Percentiles rank a stretch among this genome's conserved stretches.
Conservation (phyloP, 257 asterid species). For the Capsicum chinense region DNA sequence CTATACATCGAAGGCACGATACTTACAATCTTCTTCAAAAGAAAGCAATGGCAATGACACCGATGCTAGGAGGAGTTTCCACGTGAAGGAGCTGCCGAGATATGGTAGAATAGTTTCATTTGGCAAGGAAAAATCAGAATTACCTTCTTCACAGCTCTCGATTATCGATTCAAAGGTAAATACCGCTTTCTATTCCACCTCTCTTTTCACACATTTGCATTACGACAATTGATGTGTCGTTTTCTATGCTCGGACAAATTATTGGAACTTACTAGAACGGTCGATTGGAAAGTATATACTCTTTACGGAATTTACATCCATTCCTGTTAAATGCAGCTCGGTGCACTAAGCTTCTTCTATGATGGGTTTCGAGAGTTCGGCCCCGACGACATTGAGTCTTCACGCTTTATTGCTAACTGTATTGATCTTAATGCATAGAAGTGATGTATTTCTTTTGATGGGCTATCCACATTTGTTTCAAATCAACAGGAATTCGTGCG, state of each 20-base stretch:
- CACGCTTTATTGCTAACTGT: neutral
- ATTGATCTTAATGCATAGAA: neutral
- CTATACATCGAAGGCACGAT: neutral
- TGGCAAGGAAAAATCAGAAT: constrained; percentile 5
- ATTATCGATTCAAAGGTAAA: constrained; percentile 23
- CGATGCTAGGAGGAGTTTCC: constrained; percentile 26
- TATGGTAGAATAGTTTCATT: constrained; percentile 24
- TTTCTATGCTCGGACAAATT: neutral
- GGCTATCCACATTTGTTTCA: neutral
- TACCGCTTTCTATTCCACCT: neutral
- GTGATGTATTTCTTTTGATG: neutral
- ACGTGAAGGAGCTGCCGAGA: constrained; percentile 23
- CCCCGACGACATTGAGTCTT: neutral
- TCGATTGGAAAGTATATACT: neutral
- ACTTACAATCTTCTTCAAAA: constrained; percentile 23
- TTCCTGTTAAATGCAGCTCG: neutral
- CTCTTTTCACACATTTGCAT: neutral
- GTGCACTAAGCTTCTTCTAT: neutral
- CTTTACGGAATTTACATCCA: neutral
- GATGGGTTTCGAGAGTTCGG: neutral
- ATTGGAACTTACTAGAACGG: neutral
- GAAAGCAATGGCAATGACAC: constrained; percentile 23
- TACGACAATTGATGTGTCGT: neutral
- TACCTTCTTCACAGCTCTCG: constrained; percentile 25
- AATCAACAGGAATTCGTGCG: constrained; percentile 16